phyloP scores from a whole-genome alignment of 225 moss, liverwort and hornwort species.

The Rhytidiadelphus loreus region DNA sequence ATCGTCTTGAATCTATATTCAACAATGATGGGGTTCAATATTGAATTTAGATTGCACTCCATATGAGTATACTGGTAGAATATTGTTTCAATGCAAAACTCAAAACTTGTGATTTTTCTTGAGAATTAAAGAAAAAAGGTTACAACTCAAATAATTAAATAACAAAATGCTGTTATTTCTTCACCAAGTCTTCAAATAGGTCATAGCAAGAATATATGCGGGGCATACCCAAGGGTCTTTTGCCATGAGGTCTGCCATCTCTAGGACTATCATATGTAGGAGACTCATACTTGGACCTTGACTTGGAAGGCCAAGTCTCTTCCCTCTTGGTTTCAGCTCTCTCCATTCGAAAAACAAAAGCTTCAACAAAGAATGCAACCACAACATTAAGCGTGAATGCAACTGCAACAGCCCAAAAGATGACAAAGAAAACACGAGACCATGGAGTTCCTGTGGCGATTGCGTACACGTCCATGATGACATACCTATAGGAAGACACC shows the following conservation, averaged over 20 bases:
- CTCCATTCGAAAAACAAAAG: constrained; percentile 54
- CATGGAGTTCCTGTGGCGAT: constrained; percentile 36
- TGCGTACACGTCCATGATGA: constrained; percentile 68
- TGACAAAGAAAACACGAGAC: constrained; percentile 57
- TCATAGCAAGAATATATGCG: constrained; percentile 20
- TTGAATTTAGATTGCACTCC: neutral
- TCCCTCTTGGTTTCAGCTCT: constrained; percentile 4
- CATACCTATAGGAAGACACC: neutral
- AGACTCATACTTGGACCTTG: neutral
- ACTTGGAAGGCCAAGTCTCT: neutral
- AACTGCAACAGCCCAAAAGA: constrained; percentile 67
- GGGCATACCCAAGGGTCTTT: neutral
- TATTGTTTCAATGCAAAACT: neutral
- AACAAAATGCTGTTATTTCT: neutral
- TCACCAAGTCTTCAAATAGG: constrained; percentile 17
- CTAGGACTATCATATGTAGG: too few species aligned
- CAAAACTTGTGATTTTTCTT: neutral
- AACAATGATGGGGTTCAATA: too few species aligned
- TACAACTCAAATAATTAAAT: neutral
- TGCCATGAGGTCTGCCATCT: neutral
- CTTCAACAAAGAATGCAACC: constrained; percentile 68
- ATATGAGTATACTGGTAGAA: too few species aligned
- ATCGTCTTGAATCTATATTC: neutral
- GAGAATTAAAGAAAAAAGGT: neutral
- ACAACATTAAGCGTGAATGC: constrained; percentile 67